Base-by-base conservation (phyloP, 2,329 filamentous ascomycete species). In the Cytospora leucostoma region DNA sequence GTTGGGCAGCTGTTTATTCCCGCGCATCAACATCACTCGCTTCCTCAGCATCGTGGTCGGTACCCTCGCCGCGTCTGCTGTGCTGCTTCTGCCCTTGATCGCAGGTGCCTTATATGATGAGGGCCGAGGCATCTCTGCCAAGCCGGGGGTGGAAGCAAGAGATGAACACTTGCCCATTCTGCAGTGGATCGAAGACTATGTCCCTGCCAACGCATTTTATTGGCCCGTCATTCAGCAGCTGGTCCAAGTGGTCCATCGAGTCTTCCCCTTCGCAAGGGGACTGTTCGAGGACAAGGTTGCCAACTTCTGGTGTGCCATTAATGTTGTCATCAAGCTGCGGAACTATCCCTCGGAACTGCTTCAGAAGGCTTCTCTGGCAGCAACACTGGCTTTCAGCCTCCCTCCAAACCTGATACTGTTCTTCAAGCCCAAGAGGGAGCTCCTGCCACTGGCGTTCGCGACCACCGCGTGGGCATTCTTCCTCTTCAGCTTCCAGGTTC, bases 201-300 rank as follows among this genome's bases (percentile, higher is more conserved):
- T 92, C 33, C 82, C 92, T 68, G 82, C 83, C 19, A 80, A 87
- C 4, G 86, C 91, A 1, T 82, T 85, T 72, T 88, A 92, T 71
- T 95, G 92, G 71, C 88, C 92, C 0, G 75, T 91, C 13, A 72
- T 93, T 5, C 86, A 95, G 71, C 93, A 97, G 74, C 71, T 96
- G 40, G 81, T 88, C 0, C 96, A 99, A 76, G 85, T 93, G 70
- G 78, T 97, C 12, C 92, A 97, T 74, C 89, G 95, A n/a, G 85
- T 98, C 63, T 98, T 99, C 71, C 95, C 96, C 0, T 97, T 99
- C 73, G 88, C 93, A 1, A 88, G 95, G n/a, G 95, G 95, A 4
- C 79, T 99, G 7, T 99, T 98, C 71, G 96, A 99, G 77, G 95
- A 98, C 79, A 99, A 99, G 77, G 96, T 99, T 21, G 95, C 95